Evolutionary conservation across 305 asterid genomes (phyloP).

Genomic region (Solanum hybrid): DNA sequence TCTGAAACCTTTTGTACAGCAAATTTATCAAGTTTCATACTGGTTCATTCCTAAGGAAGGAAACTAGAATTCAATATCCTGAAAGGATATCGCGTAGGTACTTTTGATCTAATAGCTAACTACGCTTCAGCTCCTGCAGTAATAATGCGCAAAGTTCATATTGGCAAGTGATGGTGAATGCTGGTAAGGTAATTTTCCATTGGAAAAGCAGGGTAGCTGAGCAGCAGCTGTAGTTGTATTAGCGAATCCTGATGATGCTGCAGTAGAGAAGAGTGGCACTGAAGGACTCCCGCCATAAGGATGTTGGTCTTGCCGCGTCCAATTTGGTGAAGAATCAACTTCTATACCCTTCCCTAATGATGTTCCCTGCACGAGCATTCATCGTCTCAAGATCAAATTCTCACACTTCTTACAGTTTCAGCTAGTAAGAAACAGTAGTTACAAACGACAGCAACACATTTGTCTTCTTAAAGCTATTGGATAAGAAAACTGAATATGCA

Average conservation of each 20-base stretch:
- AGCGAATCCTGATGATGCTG: constrained; percentile 99
- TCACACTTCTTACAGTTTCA: neutral
- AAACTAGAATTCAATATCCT: neutral
- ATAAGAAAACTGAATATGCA: neutral
- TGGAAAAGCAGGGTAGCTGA: constrained; percentile 25
- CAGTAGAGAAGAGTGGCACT: constrained; percentile 49
- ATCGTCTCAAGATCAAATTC: neutral
- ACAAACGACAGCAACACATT: neutral
- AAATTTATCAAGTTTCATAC: neutral
- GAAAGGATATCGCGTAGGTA: neutral
- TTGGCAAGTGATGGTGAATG: constrained; percentile 30
- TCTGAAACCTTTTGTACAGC: neutral
- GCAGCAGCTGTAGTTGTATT: constrained; percentile 40
- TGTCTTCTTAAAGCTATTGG: neutral
- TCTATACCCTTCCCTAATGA: constrained; percentile 47
- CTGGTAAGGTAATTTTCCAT: constrained; percentile 22
- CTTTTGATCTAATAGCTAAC: constrained; percentile 11
- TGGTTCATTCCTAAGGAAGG: constrained; percentile 6
- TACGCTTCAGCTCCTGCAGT: constrained; percentile 28
- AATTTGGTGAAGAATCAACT: constrained; percentile 32
- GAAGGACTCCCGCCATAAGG: constrained; percentile 28
- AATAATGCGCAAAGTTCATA: constrained; percentile 23
- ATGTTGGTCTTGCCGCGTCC: constrained; percentile 31
- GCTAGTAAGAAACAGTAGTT: neutral
- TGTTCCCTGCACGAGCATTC: constrained; percentile 42